Evolutionary conservation across 495 filamentous ascomycete species (phyloP).

Genomic region (Thermothielavioides terrestris): DNA sequence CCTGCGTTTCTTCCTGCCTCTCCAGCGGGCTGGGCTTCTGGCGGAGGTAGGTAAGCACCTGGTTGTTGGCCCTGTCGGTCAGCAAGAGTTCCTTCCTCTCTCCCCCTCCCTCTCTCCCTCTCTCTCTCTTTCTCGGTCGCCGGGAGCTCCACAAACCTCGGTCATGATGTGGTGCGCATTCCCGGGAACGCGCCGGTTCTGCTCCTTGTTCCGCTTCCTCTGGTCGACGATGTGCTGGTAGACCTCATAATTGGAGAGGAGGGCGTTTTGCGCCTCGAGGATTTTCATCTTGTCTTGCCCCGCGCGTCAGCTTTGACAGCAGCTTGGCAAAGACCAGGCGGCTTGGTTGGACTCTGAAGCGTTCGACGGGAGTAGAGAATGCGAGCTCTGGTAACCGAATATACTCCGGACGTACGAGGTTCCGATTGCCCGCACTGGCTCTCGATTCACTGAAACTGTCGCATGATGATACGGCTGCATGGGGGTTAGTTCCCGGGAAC

Average conservation of each 20-base stretch:
- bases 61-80: not conserved
- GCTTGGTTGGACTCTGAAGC: too few relatives aligned
- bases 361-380: too few relatives aligned
- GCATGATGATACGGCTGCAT: too few relatives aligned
- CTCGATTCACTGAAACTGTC: too few relatives aligned
- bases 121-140: too few relatives aligned
- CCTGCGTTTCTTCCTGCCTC: constrained; percentile 32
- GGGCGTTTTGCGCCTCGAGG: constrained; percentile 37
- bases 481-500: too few relatives aligned
- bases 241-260: constrained; percentile 43
- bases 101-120: too few relatives aligned
- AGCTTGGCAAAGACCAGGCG: not conserved
- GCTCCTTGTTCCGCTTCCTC: constrained; percentile 29
- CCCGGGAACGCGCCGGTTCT: constrained; percentile 32
- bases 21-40: constrained; percentile 34
- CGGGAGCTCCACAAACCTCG: constrained; percentile 24
- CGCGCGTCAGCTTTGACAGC: not conserved
- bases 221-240: constrained; percentile 38
- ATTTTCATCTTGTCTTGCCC: constrained; percentile 37
- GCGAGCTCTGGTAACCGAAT: too few relatives aligned
- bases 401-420: too few relatives aligned
- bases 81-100: not conserved
- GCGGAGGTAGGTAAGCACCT: constrained; percentile 35
- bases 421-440: too few relatives aligned
- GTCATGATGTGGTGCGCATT: constrained; percentile 26